Conservation (phyloP, 768 basidiomycete species). For the Rhizopogon vinicolor region DNA sequence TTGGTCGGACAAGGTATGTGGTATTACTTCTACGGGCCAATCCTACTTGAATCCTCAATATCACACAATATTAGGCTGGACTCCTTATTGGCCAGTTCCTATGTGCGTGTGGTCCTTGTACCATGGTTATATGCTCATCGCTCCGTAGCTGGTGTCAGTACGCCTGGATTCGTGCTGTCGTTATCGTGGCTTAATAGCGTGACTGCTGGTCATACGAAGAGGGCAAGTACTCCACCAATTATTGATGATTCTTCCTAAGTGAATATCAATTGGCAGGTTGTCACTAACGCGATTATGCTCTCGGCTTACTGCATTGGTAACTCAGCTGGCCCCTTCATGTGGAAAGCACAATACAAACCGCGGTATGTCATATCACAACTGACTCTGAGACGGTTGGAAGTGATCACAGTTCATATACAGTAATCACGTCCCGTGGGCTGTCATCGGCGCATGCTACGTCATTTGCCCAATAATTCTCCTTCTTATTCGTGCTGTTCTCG, state of each 20-base stretch:
- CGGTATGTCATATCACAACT: conserved; percentile 30
- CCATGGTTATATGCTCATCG: background rate
- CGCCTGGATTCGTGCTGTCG: conserved; percentile 50
- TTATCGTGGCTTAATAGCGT: conserved; percentile 58
- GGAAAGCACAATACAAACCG: conserved; percentile 58
- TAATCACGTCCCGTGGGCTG: conserved; percentile 66
- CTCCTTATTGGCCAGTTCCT: conserved; percentile 52
- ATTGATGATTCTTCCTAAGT: background rate
- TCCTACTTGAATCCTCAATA: conserved; percentile 1
- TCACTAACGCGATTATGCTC: conserved; percentile 63
- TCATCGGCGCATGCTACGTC: conserved; percentile 59
- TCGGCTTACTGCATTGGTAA: conserved; percentile 59
- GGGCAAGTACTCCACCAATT: conserved; percentile 23
- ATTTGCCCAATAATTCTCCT: conserved; percentile 35
- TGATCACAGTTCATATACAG: conserved; percentile 21
- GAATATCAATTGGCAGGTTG: conserved; percentile 15
- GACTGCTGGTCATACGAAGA: conserved; percentile 68
- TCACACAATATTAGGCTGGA: conserved; percentile 23
- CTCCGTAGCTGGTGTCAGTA: conserved; percentile 38
- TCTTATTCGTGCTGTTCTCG: conserved; percentile 45
- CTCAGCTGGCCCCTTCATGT: conserved; percentile 67
- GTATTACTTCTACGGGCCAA: background rate
- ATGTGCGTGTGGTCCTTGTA: conserved; percentile 24
- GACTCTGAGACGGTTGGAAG: background rate
- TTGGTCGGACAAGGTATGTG: conserved; percentile 49